Evolutionary conservation across 441 rosid genomes (phyloP).

Genomic region (Gossypium trilobum): DNA sequence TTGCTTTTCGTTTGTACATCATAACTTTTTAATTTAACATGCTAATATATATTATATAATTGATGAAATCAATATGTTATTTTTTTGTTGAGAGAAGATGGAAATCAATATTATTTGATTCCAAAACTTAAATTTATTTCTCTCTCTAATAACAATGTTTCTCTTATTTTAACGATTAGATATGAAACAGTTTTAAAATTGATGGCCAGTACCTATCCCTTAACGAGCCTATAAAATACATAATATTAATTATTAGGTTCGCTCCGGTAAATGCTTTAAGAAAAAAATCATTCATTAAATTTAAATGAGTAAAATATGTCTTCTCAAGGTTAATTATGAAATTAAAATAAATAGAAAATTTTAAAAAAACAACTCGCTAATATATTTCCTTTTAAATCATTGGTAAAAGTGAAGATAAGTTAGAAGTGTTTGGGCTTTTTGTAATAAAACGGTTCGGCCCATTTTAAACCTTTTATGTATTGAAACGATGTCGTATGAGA

Average conservation of each 20-base stretch:
- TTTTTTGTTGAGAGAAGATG: background rate
- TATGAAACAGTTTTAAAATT: no score
- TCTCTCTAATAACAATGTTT: no score
- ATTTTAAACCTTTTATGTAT: background rate
- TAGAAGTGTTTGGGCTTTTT: background rate
- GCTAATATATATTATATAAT: background rate
- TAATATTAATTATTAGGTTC: no score
- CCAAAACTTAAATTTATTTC: background rate
- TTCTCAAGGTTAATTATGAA: background rate
- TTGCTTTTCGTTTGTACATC: background rate
- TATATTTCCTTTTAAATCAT: background rate
- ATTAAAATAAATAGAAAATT: background rate
- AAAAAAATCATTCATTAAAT: background rate
- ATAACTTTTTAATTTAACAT: background rate
- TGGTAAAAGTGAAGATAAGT: background rate
- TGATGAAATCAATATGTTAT: background rate
- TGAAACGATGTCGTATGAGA: background rate
- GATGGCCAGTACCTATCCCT: rapidly evolving
- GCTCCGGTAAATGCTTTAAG: no score
- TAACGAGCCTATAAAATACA: no score
- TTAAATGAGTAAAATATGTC: background rate
- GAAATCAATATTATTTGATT: background rate
- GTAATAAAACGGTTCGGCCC: background rate
- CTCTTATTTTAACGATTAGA: no score
- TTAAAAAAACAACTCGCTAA: background rate